Percentiles rank a stretch among this genome's conserved stretches.
These are phyloP conservation scores for Penicillium brasilianum DNA, from an alignment of 2,329 filamentous ascomycete species.

Conservation along the genomic window DNA sequence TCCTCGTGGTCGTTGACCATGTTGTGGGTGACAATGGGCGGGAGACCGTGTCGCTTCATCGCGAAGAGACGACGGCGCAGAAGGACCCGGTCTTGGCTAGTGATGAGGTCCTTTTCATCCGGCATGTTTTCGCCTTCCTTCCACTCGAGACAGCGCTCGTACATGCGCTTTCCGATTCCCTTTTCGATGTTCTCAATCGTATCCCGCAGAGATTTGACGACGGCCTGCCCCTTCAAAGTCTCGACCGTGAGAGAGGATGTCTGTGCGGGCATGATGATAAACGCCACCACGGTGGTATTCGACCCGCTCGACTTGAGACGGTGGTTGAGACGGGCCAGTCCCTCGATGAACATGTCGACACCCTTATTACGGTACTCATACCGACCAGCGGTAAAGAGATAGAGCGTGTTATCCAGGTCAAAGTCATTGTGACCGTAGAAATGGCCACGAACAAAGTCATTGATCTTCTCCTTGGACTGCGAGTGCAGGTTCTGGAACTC, in stretches of 20 bases:
- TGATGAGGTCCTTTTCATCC: conserved; percentile 95
- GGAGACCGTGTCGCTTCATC: conserved; percentile 90
- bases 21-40: conserved; percentile 98
- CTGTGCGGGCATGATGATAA: conserved; percentile 98
- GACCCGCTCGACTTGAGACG: conserved; percentile 82
- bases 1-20: conserved; percentile 95
- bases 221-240: conserved; percentile 92
- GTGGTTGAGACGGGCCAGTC: conserved; percentile 91
- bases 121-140: conserved; percentile 92
- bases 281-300: conserved; percentile 93
- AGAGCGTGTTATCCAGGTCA: conserved; percentile 93
- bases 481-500: conserved; percentile 99
- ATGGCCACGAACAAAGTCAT: conserved; percentile 96
- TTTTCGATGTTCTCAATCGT: conserved; percentile 91
- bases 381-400: conserved; percentile 94
- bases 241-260: conserved; percentile 94
- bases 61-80: conserved; percentile 90
- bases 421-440: conserved; percentile 99
- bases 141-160: conserved; percentile 93
- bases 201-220: conserved; percentile 93
- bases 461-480: conserved; percentile 95
- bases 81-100: conserved; percentile 87
- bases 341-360: conserved; percentile 99
- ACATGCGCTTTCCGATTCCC: conserved; percentile 90
- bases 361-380: conserved; percentile 99